Evolutionary conservation across 1,284 basidiomycete species (phyloP).

Genomic region (Ustanciosporium gigantosporum): DNA sequence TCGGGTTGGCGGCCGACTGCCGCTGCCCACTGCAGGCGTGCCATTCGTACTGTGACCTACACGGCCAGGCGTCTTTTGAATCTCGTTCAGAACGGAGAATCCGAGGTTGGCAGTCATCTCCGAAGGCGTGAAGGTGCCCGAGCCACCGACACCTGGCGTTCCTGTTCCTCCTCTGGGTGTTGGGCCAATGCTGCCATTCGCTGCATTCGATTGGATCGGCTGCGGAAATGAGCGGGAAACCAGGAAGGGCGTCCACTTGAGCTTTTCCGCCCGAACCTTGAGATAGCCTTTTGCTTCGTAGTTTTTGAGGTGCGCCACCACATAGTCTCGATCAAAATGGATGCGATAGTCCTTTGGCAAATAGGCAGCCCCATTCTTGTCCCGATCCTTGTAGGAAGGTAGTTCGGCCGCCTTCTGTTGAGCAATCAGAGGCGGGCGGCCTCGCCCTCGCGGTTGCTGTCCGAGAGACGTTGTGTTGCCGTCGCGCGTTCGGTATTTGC

Average conservation of each 20-base stretch:
- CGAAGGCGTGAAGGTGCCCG: slow-evolving; percentile 17
- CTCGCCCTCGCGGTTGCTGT: slow-evolving; percentile 20
- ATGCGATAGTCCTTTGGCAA: slow-evolving; percentile 78
- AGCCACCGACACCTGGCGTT: slow-evolving; percentile 15
- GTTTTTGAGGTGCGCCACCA: slow-evolving; percentile 70
- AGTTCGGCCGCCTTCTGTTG: slow-evolving; percentile 1
- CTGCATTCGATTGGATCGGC: slow-evolving; percentile 4
- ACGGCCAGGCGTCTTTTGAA: slow-evolving; percentile 19
- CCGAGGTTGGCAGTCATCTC: slow-evolving; percentile 37
- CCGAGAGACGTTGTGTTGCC: slow-evolving; percentile 3
- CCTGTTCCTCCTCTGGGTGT: neutral
- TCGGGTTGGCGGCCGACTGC: neutral
- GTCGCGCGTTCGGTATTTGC: slow-evolving; percentile 40
- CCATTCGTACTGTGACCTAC: slow-evolving; percentile 2
- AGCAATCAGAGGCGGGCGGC: slow-evolving; percentile 18
- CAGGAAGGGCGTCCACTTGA: slow-evolving; percentile 94
- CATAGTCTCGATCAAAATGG: slow-evolving; percentile 72
- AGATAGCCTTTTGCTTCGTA: slow-evolving; percentile 83
- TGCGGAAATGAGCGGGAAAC: slow-evolving; percentile 66
- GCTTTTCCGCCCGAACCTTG: slow-evolving; percentile 76
- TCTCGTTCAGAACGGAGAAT: slow-evolving; percentile 22
- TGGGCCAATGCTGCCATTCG: slow-evolving; percentile 1
- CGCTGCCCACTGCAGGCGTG: slow-evolving; percentile 9
- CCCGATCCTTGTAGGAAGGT: slow-evolving; percentile 30
- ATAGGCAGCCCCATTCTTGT: slow-evolving; percentile 63